Percentiles rank a stretch among this genome's conserved stretches.
These are phyloP conservation scores for Streptanthus diversifolius DNA, from an alignment of 345 rosid genomes.

Conservation along the genomic window DNA sequence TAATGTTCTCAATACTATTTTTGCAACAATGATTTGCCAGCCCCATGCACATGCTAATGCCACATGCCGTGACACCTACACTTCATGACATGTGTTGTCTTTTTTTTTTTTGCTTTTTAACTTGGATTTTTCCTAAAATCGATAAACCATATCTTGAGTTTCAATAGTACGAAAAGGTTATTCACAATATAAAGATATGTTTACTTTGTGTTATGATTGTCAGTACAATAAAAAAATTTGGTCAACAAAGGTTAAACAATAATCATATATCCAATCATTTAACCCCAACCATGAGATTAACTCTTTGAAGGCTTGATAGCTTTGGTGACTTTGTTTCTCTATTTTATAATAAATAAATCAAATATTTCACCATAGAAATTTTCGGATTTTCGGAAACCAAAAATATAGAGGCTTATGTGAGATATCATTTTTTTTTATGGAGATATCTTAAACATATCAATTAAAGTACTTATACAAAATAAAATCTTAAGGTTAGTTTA, in stretches of 20 bases:
- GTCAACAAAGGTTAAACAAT: neutral
- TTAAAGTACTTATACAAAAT: neutral
- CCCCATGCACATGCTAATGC: constrained; percentile 22
- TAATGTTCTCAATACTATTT: constrained; percentile 22
- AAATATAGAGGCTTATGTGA: neutral
- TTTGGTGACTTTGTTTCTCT: neutral
- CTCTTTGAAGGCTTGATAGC: neutral
- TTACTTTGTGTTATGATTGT: neutral
- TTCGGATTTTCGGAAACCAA: neutral
- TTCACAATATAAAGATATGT: neutral
- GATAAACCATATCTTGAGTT: neutral
- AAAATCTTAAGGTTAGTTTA: neutral
- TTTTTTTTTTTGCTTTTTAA: neutral
- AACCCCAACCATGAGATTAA: neutral
- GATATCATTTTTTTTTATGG: no score
- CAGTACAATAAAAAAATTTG: neutral
- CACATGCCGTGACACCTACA: constrained; percentile 32
- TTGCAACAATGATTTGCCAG: constrained; percentile 29
- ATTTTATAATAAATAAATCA: neutral
- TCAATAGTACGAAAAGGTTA: neutral
- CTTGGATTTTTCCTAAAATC: neutral
- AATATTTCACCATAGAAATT: neutral
- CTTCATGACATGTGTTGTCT: constrained; percentile 15
- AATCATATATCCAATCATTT: neutral
- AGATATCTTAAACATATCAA: neutral